Percentiles rank a stretch among this genome's conserved stretches.
Evolutionary conservation across 78 protist genomes (phyloP).

Genomic region (Planoprotostelium fungivorum): DNA sequence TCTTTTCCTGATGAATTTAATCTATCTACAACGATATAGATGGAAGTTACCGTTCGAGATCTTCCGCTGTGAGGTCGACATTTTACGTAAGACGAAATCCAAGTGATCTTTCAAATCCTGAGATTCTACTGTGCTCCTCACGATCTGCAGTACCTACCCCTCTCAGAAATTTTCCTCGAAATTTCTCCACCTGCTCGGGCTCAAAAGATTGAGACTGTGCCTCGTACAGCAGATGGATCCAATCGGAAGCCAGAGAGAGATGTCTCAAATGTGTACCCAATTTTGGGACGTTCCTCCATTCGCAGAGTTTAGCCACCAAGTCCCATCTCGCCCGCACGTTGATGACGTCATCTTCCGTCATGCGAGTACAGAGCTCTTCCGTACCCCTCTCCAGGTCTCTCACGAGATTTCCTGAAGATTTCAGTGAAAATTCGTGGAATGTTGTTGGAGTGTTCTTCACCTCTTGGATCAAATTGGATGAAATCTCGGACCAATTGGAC

Average conservation of each 20-base stretch:
- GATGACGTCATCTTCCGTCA: neutral
- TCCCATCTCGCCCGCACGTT: neutral
- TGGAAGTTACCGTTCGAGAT: neutral
- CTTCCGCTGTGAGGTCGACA: neutral
- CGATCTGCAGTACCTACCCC: neutral
- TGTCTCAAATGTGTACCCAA: neutral
- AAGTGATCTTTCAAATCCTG: neutral
- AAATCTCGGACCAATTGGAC: too few species aligned
- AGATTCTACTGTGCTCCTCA: neutral
- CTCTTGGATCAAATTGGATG: too few species aligned
- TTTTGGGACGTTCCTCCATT: neutral
- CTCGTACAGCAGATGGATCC: neutral
- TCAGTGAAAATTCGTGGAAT: too few species aligned
- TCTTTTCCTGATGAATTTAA: neutral
- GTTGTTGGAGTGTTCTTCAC: too few species aligned
- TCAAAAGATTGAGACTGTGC: neutral
- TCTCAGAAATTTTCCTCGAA: neutral
- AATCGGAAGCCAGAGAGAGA: neutral
- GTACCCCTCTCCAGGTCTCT: neutral
- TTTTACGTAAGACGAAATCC: neutral
- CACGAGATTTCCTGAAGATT: neutral
- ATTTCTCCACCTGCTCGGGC: neutral
- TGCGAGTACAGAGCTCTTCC: neutral
- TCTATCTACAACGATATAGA: neutral
- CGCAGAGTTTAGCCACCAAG: neutral